Evolutionary conservation across 768 basidiomycete genomes (phyloP), one percentile per base, ranked within the genome.

Genomic region (Tylopilus plumbeoviolaceoides): DNA sequence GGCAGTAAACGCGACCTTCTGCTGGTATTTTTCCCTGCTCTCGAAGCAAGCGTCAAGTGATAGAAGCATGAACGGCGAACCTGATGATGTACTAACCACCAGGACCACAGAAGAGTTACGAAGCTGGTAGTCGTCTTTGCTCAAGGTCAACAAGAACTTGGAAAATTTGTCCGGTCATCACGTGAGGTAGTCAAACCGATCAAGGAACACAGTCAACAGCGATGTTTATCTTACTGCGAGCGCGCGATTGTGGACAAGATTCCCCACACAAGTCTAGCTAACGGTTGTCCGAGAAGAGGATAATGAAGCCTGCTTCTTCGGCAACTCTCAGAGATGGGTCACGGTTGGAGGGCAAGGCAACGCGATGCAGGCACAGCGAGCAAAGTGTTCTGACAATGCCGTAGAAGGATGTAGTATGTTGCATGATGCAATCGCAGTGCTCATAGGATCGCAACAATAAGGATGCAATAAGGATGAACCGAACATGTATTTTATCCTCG

Each of bases 401-500:
- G 10, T 7, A 38, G 36, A n/a, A 7, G 18, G 20, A 20, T 17
- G 4, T 20, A 39, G 11, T 30, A 7, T 1, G 35, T 39, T 20
- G 38, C 18, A 1, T 11, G n/a, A 39, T 8, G 4, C 4, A 47
- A n/a, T 30, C 30, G 33, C 14, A 33, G 11, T 33, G 33, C 27
- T 20, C 40, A 35, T 25, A 15, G 7, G 12, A n/a, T 41, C 21
- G 23, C 40, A 14, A 36, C 27, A 46, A 44, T 15, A 27, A 21
- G 33, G 38, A 30, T 21, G 48, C 30, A 46, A 44, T 15, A 27
- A 21, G 38, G 41, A 30, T 27, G 48, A 42, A 47, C 44, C 12
- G 21, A 50, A 25, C 25, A 54, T 62, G 31, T 2, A 58, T 57
- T 60, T 25, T 49, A 57, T 56, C 57, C 49, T 41, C 42, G 30